These are phyloP conservation scores for Pythium angustatum DNA, from an alignment of 352 stramenopile species.

Conservation along the genomic window DNA sequence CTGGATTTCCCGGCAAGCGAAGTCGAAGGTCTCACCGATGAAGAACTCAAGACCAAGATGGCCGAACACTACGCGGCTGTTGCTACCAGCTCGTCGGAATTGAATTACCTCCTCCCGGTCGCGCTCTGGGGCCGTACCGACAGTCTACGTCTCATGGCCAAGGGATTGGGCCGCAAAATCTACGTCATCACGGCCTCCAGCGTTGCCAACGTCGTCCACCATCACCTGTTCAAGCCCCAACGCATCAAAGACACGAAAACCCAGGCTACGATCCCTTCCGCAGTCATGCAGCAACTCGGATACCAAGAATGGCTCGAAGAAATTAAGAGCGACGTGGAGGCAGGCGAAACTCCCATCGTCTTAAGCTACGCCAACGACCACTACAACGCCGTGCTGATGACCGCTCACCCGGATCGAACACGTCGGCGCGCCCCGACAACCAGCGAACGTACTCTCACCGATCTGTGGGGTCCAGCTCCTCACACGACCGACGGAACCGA, in stretches of 20 bases:
- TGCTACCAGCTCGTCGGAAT: slow-evolving; percentile 11
- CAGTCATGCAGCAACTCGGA: neutral
- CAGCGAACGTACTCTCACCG: neutral
- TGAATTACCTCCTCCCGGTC: neutral
- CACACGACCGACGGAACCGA: too few species aligned
- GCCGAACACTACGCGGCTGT: neutral
- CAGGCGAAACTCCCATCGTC: neutral
- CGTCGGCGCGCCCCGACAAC: too few species aligned
- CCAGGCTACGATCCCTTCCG: neutral
- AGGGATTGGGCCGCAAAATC: neutral
- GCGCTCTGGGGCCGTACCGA: slow-evolving; percentile 6
- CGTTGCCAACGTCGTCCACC: neutral
- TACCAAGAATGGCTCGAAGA: neutral
- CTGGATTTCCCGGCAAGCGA: neutral
- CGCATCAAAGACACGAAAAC: neutral
- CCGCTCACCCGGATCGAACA: neutral
- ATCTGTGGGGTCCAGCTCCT: slow-evolving; percentile 1
- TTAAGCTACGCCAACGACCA: neutral
- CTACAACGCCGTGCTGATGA: slow-evolving; percentile 2
- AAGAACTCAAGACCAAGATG: neutral
- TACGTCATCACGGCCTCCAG: neutral
- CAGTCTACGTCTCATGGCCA: slow-evolving; percentile 1
- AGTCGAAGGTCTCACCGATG: neutral
- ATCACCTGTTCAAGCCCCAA: neutral
- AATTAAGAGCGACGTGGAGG: neutral